Evolutionary conservation across 108 stramenopile species (phyloP).

Genomic region (Cyclotella choctawhatcheeana): DNA sequence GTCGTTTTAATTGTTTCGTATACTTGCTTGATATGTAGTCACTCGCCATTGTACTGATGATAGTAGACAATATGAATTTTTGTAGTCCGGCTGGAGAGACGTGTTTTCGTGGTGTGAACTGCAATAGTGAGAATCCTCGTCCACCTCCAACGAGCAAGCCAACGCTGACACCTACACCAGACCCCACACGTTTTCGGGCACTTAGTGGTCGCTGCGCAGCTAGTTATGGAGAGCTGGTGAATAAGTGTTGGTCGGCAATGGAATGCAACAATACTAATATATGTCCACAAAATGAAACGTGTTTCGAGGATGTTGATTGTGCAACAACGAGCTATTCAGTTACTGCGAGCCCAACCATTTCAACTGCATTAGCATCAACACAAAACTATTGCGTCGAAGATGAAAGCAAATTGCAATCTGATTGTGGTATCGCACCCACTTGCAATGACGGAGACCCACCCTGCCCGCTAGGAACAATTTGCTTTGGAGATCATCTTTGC

Average conservation of each 20-base stretch:
- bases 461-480: constrained; percentile 2
- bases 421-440: not conserved
- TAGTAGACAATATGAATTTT: not conserved
- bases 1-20: not conserved
- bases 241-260: constrained; percentile 6
- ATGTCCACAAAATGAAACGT: constrained; percentile 9
- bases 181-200: not conserved
- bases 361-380: not conserved
- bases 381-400: constrained; percentile 12
- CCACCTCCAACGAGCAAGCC: not conserved
- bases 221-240: not conserved
- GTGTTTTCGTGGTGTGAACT: constrained; percentile 7
- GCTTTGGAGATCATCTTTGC: constrained; percentile 9
- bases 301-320: constrained; percentile 22
- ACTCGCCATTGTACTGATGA: not conserved
- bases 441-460: constrained; percentile 10
- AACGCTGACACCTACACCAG: not conserved
- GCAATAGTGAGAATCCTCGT: constrained; percentile 8
- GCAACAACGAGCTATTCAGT: not conserved
- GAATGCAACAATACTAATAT: constrained; percentile 9
- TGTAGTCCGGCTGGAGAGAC: constrained; percentile 3
- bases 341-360: not conserved
- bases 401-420: not conserved
- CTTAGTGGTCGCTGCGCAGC: not conserved
- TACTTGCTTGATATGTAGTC: no score